Evolutionary conservation across 441 rosid genomes (phyloP), one percentile per base, ranked within the genome.

Genomic region (Omphalea diandra): DNA sequence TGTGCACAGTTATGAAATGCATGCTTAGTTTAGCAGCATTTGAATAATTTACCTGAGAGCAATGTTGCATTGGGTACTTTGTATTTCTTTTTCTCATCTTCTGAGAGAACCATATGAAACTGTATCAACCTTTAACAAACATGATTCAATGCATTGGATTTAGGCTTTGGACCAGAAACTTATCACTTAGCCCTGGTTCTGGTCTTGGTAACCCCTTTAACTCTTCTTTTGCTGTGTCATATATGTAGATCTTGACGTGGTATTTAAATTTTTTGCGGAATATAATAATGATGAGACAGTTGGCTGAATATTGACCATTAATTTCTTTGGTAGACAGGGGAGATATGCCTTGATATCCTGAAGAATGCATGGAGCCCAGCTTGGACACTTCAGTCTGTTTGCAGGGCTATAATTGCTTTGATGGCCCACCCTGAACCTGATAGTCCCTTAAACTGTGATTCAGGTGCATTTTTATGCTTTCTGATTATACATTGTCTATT

Each of bases 351-450:
- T 33, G 99, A 95, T 76, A 95, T 95, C 70, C 84, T 95, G 90
- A 95, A 95, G 88, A 95, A 89, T 75, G 98, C 99, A 43, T 95
- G 99, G 99, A 95, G 98, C 77, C 98, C 98, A 4, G 99, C 98
- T 24, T 90, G 97, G 97, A 94, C 73, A 3, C 73, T 69, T 33
- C 73, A 69, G 65, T 69, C 73, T 58, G 73, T 69, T 59, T 69
- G 73, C 36, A 89, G 97, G 83, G 98, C 98, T 22, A 90, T 95
- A 79, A 95, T 95, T 61, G 97, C 99, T 67, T 73, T 95, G 86
- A 93, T 95, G 98, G 99, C 98, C 56, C 98, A 95, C 77, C 99
- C 99, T 17, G 98, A 95, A 72, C 87, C 98, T 1, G 98, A 93
- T 67, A 95, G 99, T 76, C 99, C 99, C 52, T 85, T 95, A 40